Percentiles rank a stretch among this genome's conserved stretches.
Evolutionary conservation across 2,329 filamentous ascomycete genomes (phyloP).

Genomic region (Sordariomycetes sp.): DNA sequence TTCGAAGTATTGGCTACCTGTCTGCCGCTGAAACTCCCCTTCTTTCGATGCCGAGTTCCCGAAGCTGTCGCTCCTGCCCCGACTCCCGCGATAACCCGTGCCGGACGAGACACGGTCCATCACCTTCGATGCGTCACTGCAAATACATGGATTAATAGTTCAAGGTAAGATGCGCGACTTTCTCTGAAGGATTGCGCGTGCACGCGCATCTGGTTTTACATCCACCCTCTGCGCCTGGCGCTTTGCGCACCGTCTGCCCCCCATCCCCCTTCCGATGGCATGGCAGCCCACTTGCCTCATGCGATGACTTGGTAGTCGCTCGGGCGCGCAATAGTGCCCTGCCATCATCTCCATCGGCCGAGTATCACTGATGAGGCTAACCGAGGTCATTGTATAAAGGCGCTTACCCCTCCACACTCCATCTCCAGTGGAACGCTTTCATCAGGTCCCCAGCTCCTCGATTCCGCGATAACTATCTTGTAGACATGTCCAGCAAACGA

Average conservation of each 20-base stretch:
- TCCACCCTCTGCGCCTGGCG: neutral
- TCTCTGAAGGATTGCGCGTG: neutral
- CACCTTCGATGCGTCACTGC: neutral
- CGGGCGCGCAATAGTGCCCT: neutral
- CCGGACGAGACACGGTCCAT: neutral
- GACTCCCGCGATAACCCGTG: neutral
- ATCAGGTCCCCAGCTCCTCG: neutral
- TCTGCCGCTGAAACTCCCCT: neutral
- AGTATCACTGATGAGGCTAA: neutral
- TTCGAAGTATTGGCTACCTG: neutral
- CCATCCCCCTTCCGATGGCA: too few species aligned
- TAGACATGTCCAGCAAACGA: constrained; percentile 24
- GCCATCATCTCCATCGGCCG: neutral
- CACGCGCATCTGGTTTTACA: neutral
- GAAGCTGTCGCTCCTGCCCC: neutral
- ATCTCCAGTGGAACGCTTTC: neutral
- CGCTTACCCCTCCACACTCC: neutral
- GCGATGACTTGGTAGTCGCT: neutral
- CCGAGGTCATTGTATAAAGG: neutral
- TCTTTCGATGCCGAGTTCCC: neutral
- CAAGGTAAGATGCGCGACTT: neutral
- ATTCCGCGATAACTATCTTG: neutral
- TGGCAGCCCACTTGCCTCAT: neutral
- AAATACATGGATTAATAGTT: neutral
- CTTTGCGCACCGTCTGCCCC: neutral